Conservation (phyloP, 75 land plant genomes). For the Adiantum capillusveneris region DNA sequence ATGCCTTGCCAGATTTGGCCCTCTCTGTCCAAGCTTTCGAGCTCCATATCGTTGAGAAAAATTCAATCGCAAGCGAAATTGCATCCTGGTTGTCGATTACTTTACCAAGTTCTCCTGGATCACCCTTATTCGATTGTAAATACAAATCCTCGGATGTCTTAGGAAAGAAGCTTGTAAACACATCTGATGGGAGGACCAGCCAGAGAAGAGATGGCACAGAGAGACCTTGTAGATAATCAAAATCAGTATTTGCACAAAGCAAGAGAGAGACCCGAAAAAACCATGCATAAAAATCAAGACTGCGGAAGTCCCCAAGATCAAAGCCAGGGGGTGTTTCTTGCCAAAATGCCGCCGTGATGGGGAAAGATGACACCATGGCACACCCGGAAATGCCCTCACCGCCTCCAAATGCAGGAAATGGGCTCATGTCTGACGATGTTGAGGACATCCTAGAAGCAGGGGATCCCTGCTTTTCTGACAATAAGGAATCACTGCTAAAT, state of each 20-base stretch:
- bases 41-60: neutral
- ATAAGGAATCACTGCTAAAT: too few relatives aligned
- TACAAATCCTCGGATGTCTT: neutral
- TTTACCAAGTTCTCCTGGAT: neutral
- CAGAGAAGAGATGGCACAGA: neutral
- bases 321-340: constrained; percentile 3
- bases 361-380: neutral
- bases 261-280: neutral
- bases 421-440: neutral
- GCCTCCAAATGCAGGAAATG: too few relatives aligned
- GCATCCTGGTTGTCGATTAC: neutral
- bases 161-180: neutral
- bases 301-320: neutral
- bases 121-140: neutral
- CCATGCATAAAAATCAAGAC: neutral
- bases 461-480: too few relatives aligned
- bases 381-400: too few relatives aligned
- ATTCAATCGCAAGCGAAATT: neutral
- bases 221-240: neutral
- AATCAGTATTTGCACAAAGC: neutral
- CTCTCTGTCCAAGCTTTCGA: neutral
- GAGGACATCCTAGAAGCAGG: too few relatives aligned
- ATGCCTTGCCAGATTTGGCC: neutral
- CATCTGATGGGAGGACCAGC: neutral
- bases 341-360: neutral